Conservation (phyloP, 1,284 basidiomycete genomes). For the Meripilus lineatus region DNA sequence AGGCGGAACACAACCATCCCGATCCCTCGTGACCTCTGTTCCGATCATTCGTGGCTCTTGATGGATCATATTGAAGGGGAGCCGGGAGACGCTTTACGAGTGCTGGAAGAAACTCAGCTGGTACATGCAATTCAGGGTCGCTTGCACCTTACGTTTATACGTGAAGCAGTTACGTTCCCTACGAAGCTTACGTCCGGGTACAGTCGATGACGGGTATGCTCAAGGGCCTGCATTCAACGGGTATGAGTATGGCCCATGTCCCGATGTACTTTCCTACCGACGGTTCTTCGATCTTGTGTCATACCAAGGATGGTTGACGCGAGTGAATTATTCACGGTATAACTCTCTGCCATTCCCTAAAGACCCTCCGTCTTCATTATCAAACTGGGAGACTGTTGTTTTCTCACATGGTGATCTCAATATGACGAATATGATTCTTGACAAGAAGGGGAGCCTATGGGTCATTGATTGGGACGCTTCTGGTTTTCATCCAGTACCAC, state of each 20-base stretch:
- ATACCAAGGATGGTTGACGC: too few relatives aligned
- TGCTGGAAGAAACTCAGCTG: constrained; percentile 17
- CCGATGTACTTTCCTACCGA: too few relatives aligned
- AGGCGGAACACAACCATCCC: constrained; percentile 21
- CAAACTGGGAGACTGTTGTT: too few relatives aligned
- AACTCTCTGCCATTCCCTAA: too few relatives aligned
- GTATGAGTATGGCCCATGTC: too few relatives aligned
- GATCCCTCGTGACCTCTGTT: constrained; percentile 14
- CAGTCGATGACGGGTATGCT: constrained; percentile 9
- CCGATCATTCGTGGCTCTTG: constrained; percentile 11
- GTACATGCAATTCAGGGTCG: constrained; percentile 20
- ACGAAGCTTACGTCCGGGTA: constrained; percentile 4
- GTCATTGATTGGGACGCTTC: constrained; percentile 18
- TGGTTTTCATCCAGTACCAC: constrained; percentile 17
- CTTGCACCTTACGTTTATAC: constrained; percentile 23
- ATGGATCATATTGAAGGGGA: constrained; percentile 22
- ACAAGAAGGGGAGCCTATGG: constrained; percentile 16
- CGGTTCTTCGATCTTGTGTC: too few relatives aligned
- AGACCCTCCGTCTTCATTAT: too few relatives aligned
- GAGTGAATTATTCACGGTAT: too few relatives aligned
- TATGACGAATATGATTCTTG: constrained; percentile 15
- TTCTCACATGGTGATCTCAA: constrained; percentile 20
- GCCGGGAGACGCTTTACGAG: constrained; percentile 16
- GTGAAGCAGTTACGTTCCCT: constrained; percentile 17
- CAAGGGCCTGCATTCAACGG: too few relatives aligned